These are phyloP conservation scores for Penicillium riverlandense DNA, from an alignment of 495 filamentous ascomycete genomes.

Conservation along the genomic window DNA sequence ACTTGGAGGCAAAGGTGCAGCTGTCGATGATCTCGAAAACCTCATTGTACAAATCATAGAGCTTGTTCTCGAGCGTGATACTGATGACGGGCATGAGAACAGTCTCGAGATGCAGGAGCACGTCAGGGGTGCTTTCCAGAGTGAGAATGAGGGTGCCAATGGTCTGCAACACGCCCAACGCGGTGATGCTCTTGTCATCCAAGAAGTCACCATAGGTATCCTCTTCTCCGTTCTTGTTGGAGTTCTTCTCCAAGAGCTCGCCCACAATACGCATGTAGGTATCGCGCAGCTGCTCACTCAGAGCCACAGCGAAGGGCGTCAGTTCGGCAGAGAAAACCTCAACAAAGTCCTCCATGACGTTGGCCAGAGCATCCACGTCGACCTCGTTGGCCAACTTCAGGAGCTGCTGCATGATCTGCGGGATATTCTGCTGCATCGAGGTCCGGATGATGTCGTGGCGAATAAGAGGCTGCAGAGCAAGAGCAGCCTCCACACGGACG, in stretches of 20 bases:
- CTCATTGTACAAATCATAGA: conserved; percentile 95
- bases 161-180: conserved; percentile 91
- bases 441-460: conserved; percentile 88
- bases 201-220: conserved; percentile 80
- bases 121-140: conserved; percentile 91
- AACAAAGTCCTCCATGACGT: conserved; percentile 99
- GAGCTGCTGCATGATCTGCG: conserved; percentile 99
- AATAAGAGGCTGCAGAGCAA: conserved; percentile 91
- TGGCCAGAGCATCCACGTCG: conserved; percentile 89
- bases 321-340: conserved; percentile 95
- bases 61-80: conserved; percentile 93
- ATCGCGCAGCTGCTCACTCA: conserved; percentile 93
- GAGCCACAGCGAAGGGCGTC: conserved; percentile 94
- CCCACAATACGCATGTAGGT: conserved; percentile 92
- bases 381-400: conserved; percentile 94
- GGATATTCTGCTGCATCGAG: conserved; percentile 95
- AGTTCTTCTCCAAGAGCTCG: conserved; percentile 80
- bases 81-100: conserved; percentile 95
- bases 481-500: conserved; percentile 87
- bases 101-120: conserved; percentile 86
- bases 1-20: conserved; percentile 97
- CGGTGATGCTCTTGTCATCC: conserved; percentile 97
- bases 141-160: conserved; percentile 97
- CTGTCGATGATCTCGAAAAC: conserved; percentile 98
- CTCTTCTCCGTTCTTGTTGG: conserved; percentile 61